Evolutionary conservation across 2,329 filamentous ascomycete genomes (phyloP), one percentile per base, ranked within the genome.

Genomic region (Ophiocordyceps camponoti-leonardi): DNA sequence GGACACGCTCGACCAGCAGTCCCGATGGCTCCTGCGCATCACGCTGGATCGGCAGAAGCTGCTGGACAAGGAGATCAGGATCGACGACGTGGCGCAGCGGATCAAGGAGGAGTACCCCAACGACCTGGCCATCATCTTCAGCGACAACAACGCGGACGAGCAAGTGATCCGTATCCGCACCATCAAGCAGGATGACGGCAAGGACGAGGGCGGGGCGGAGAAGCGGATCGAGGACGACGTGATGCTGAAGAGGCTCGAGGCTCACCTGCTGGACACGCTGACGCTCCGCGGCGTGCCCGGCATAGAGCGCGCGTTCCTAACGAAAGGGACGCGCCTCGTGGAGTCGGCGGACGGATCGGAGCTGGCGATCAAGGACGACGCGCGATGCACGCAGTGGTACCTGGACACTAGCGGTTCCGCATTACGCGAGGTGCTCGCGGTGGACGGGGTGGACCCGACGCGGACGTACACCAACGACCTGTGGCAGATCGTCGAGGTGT

Each of bases 101-200:
- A 92, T 98, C 66, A 94, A 93, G 68, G 79, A 88, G 52, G 81
- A 87, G 45, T 98, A 94, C 59, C 74, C 79, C 19, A 79, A 74
- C 50, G 87, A 94, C 62, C 69, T 96, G 54, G 86, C 86, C 14
- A 81, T 98, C 52, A 88, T 98, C 49, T 94, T 94, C 71, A 94
- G 87, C 64, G 92, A 98, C 63, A 92, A 95, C 70, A 98, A 98
- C 62, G 88, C 90, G 11, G 88, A 95, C 52, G 81, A 93, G 60
- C 87, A 93, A 61, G 83, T 96, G 42, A 86, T 98, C 54, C 92
- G 92, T 61, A 83, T 95, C 52, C 84, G 92, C 51, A 83, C 88
- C 55, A 78, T 93, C 49, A 68, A 71, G 30, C 71, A 77, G 49
- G 73, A 77, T 43, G 81, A 83, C 43, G 77, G 81, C 42, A 82